phyloP scores from a whole-genome alignment of 768 basidiomycete species.

The Naematelia encephala region DNA sequence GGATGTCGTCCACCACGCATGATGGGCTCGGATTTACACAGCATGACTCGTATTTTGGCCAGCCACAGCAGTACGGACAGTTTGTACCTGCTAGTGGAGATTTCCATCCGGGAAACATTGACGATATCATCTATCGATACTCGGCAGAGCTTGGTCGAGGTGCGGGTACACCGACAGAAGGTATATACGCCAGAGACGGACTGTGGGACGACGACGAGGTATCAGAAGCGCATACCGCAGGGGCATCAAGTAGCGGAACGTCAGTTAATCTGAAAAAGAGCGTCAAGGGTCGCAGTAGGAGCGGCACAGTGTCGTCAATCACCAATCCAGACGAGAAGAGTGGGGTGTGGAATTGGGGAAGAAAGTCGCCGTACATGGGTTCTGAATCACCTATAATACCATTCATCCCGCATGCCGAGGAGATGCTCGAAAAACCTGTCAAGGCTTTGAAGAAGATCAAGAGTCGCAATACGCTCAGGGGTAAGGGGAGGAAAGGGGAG shows the following conservation, averaged over 20 bases:
- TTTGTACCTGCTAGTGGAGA: not conserved
- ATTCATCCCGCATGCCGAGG: not conserved
- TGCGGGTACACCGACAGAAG: conserved; percentile 29
- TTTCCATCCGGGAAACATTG: conserved; percentile 15
- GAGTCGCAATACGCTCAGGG: conserved; percentile 27
- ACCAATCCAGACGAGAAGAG: not conserved
- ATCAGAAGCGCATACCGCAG: conserved; percentile 2
- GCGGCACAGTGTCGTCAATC: conserved; percentile 14
- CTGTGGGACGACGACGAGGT: conserved; percentile 42
- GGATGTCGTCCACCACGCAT: not conserved
- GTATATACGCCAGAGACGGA: conserved; percentile 42
- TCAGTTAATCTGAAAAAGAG: not conserved
- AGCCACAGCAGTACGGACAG: not conserved
- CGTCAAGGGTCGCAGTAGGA: conserved; percentile 19
- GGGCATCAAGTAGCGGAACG: not conserved
- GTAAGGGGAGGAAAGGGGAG: conserved; percentile 38
- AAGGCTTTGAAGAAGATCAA: conserved; percentile 32
- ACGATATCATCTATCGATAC: conserved; percentile 32
- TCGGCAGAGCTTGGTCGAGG: conserved; percentile 27
- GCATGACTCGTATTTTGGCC: not conserved
- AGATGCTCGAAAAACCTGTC: conserved; percentile 9
- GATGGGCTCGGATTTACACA: not conserved
- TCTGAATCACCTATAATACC: not conserved
- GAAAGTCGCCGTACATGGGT: not conserved
- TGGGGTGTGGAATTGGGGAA: conserved; percentile 4